A percentile compares a stretch with the other conserved stretches of the same genome.
Conservation (phyloP, 2,329 filamentous ascomycete genomes). For the Neofusicoccum sp. region DNA sequence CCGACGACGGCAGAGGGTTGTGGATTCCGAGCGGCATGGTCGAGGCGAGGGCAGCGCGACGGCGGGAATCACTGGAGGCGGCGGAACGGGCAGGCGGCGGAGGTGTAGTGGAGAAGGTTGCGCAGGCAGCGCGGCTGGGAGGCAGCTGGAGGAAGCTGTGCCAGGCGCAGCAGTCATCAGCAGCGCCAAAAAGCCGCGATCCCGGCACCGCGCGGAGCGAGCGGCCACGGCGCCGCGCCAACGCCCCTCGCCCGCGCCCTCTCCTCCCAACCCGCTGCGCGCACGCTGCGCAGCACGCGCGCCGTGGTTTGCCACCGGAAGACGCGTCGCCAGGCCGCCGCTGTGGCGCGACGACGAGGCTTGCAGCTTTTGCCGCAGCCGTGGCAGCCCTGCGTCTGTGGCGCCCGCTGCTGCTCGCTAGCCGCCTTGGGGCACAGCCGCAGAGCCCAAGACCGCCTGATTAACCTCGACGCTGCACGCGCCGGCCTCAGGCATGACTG, state of each 20-base stretch:
- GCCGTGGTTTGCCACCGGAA: not conserved
- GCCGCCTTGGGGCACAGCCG: not conserved
- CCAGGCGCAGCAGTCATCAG: slow-evolving; percentile 13
- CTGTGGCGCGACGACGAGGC: not conserved
- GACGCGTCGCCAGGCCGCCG: slow-evolving; percentile 2
- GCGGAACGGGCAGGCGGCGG: not conserved
- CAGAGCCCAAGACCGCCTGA: not conserved
- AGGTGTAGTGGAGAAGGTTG: slow-evolving; percentile 8
- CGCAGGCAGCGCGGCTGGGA: not conserved
- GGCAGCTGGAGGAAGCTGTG: slow-evolving; percentile 10
- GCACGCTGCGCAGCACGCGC: not conserved
- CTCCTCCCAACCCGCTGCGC: not conserved
- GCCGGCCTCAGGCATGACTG: not conserved
- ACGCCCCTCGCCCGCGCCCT: not conserved
- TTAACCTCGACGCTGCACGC: not conserved
- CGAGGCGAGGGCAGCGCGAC: not conserved
- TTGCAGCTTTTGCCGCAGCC: not conserved
- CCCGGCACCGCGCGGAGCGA: slow-evolving; percentile 11
- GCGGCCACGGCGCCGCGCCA: slow-evolving; percentile 5
- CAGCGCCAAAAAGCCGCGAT: slow-evolving; percentile 14
- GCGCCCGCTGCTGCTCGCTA: not conserved
- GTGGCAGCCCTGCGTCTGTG: not conserved
- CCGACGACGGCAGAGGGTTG: slow-evolving; percentile 54
- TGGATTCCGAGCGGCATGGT: slow-evolving; percentile 44
- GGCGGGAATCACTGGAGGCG: slow-evolving; percentile 5